Percentiles rank a stretch among this genome's conserved stretches.
Evolutionary conservation across 2,329 filamentous ascomycete genomes (phyloP).

Genomic region (Trichoderma koningii): DNA sequence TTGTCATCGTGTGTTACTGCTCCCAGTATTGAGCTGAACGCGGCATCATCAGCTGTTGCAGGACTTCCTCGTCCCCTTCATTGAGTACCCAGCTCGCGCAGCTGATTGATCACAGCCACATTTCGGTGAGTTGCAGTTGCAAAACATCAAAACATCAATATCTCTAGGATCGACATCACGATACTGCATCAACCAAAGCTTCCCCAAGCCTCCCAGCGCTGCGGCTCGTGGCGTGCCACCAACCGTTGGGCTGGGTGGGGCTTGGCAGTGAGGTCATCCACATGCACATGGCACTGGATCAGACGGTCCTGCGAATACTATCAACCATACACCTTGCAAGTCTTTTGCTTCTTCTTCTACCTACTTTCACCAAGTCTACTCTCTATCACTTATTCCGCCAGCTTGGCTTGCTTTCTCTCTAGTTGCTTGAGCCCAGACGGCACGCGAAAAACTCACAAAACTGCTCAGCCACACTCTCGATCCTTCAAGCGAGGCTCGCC

Average conservation of each 20-base stretch:
- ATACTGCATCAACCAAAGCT: background rate
- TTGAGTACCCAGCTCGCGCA: too few relatives aligned
- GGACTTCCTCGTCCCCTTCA: too few relatives aligned
- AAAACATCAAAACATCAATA: background rate
- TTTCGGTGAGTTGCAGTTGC: too few relatives aligned
- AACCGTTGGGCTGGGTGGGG: background rate
- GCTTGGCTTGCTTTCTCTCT: background rate
- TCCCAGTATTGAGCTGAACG: too few relatives aligned
- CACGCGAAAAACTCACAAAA: background rate
- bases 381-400: background rate
- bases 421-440: background rate
- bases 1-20: too few relatives aligned
- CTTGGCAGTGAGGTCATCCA: constrained; percentile 14
- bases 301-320: background rate
- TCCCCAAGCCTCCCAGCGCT: constrained; percentile 23
- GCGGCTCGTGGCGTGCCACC: constrained; percentile 21
- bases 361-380: background rate
- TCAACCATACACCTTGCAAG: background rate
- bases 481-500: background rate
- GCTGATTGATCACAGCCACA: too few relatives aligned
- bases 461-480: background rate
- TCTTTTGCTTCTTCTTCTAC: background rate
- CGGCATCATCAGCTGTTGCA: too few relatives aligned
- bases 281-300: background rate
- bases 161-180: too few relatives aligned